These are phyloP conservation scores for Hymenotorrendiella dingleyae DNA, from an alignment of 2,329 filamentous ascomycete genomes.

Conservation along the genomic window DNA sequence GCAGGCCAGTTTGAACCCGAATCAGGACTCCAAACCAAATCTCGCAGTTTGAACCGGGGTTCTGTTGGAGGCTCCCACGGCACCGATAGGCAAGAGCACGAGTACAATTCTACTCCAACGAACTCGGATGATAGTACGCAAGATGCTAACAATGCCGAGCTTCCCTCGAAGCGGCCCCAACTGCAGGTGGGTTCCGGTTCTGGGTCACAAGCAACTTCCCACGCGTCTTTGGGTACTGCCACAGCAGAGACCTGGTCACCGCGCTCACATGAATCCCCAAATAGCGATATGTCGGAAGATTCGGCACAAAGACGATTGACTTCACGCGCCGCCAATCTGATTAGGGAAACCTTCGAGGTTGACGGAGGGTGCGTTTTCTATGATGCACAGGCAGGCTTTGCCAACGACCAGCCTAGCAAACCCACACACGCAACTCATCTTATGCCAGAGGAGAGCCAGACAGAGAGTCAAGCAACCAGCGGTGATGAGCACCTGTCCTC, in stretches of 20 bases:
- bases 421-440: not conserved
- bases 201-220: constrained; percentile 14
- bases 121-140: constrained; percentile 17
- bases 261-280: constrained; percentile 11
- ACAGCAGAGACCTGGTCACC: constrained; percentile 17
- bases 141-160: not conserved
- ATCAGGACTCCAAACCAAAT: constrained; percentile 10
- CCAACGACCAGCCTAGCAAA: constrained; percentile 9
- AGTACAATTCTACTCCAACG: constrained; percentile 18
- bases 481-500: constrained; percentile 11
- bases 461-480: constrained; percentile 15
- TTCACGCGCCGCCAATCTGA: constrained; percentile 30
- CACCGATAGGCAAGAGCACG: constrained; percentile 21
- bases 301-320: constrained; percentile 25
- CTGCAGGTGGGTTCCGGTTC: no score
- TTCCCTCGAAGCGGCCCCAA: constrained; percentile 10
- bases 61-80: constrained; percentile 10
- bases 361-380: constrained; percentile 31
- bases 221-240: constrained; percentile 12
- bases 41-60: constrained; percentile 15
- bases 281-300: constrained; percentile 21
- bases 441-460: constrained; percentile 10
- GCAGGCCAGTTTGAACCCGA: constrained; percentile 27
- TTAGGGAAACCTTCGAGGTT: constrained; percentile 30
- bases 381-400: constrained; percentile 28